Evolutionary conservation across 1,284 basidiomycete species (phyloP), one percentile per base, ranked within the genome.

Genomic region (Ganoderma lucidum): DNA sequence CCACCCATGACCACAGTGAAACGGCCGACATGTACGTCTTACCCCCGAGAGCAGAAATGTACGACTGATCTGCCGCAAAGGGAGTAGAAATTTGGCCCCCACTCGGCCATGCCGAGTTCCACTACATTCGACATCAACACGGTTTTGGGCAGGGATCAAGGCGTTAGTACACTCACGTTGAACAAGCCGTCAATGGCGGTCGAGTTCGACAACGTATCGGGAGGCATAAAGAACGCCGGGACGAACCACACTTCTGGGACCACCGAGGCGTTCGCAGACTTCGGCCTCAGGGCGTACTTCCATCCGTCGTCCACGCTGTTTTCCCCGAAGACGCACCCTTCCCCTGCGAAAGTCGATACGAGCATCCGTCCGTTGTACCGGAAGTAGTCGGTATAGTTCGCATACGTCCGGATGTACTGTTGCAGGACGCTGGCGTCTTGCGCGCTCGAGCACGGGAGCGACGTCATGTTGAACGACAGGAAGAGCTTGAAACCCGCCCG

Each of bases 391-490:
- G 84, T 75, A 72, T 83, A 79, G 39, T 73, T 70, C 23, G 81
- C 79, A 73, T 83, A 87, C 6, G 73, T 76, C n/a, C 76, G 77
- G 71, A 88, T 82, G 67, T 85, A 83, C 30, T 76, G 73, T 67
- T 82, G 81, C 28, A 89, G 75, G 19, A 75, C 66, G 56, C 68
- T 71, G 14, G 76, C 80, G 74, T 89, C 83, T 6, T 61, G 71
- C 3, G 78, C 66, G 8, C 73, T 73, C 4, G 72, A 72, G 77
- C 88, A 89, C 5, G 83, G 79, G 37, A 85, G 63, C 3, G 79
- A 83, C 39, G 81, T 81, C 85, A 90, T 87, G 80, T 90, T 88
- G 73, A 90, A 84, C 35, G 85, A 87, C 63, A 90, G 75, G 82
- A 89, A 89, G 44, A 90, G 78, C 77, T 86, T 86, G 83, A 90